phyloP scores from a whole-genome alignment of 495 filamentous ascomycete genomes.

The Daldinia caldariorum region DNA sequence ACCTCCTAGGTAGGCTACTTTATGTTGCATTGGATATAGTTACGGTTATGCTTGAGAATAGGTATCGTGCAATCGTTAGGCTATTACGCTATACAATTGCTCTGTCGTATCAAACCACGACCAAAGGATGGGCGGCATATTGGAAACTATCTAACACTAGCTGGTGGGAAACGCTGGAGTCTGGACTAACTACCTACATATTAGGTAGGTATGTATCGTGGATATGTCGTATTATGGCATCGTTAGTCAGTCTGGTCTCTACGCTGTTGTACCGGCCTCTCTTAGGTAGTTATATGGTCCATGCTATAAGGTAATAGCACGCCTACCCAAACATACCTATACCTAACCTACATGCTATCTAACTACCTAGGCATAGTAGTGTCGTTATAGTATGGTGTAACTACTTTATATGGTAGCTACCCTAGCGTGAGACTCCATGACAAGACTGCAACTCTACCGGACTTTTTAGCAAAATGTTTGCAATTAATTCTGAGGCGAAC shows the following conservation, averaged over 20 bases:
- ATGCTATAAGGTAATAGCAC: neutral
- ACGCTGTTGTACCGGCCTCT: constrained; percentile 25
- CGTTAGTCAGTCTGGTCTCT: constrained; percentile 14
- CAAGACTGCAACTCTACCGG: constrained; percentile 11
- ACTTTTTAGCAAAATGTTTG: neutral
- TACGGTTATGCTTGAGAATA: constrained; percentile 17
- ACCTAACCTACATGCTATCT: neutral
- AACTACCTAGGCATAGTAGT: neutral
- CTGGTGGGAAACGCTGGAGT: neutral
- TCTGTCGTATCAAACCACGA: constrained; percentile 26
- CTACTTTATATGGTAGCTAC: too few relatives aligned
- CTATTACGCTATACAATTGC: constrained; percentile 4
- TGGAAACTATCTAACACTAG: constrained; percentile 8
- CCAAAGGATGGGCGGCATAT: constrained; percentile 14
- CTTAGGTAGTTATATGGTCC: constrained; percentile 29
- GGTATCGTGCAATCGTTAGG: constrained; percentile 2
- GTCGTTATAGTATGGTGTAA: too few relatives aligned
- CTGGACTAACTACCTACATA: neutral
- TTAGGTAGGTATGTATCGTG: constrained; percentile 20
- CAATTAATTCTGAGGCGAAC: neutral
- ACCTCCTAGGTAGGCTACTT: neutral
- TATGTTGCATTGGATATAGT: constrained; percentile 22
- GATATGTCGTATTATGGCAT: constrained; percentile 13
- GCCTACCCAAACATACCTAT: neutral
- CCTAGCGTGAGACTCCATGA: constrained; percentile 10